Evolutionary conservation across 2,329 filamentous ascomycete species (phyloP).

Genomic region (Pseudocercospora crystallina): DNA sequence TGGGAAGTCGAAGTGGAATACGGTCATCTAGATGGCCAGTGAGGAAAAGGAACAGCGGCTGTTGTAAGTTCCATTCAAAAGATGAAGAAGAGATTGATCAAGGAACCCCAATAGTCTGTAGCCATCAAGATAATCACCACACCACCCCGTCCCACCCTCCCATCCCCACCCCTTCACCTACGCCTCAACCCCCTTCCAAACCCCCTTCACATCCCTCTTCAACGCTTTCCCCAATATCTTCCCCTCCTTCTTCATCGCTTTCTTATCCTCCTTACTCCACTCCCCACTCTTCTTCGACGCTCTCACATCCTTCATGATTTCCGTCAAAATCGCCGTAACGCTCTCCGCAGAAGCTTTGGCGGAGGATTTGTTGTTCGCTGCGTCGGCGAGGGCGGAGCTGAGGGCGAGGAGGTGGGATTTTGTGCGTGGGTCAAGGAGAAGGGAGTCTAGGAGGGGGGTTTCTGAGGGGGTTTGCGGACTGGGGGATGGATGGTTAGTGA

Average conservation of each 20-base stretch:
- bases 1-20: conserved; percentile 37
- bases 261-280: conserved; percentile 9
- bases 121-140: too few relatives aligned
- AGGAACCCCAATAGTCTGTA: too few relatives aligned
- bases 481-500: too few relatives aligned
- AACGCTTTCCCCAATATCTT: conserved; percentile 11
- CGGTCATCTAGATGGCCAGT: conserved; percentile 29
- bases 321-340: background rate
- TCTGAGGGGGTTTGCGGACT: background rate
- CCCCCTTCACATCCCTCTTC: conserved; percentile 7
- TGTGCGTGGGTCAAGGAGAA: background rate
- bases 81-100: too few relatives aligned
- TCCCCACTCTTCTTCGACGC: conserved; percentile 2
- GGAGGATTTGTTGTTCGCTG: conserved; percentile 1
- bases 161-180: too few relatives aligned
- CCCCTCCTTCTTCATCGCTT: conserved; percentile 9
- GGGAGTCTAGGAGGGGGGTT: conserved; percentile 7
- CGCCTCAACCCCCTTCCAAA: background rate
- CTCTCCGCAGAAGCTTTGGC: conserved; percentile 6
- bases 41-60: too few relatives aligned
- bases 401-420: conserved; percentile 8
- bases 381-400: conserved; percentile 9
- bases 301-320: conserved; percentile 1
- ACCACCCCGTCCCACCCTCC: too few relatives aligned
- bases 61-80: too few relatives aligned